Evolutionary conservation across 805 yeast genomes (phyloP).

Genomic region (Saccharomyces jurei): DNA sequence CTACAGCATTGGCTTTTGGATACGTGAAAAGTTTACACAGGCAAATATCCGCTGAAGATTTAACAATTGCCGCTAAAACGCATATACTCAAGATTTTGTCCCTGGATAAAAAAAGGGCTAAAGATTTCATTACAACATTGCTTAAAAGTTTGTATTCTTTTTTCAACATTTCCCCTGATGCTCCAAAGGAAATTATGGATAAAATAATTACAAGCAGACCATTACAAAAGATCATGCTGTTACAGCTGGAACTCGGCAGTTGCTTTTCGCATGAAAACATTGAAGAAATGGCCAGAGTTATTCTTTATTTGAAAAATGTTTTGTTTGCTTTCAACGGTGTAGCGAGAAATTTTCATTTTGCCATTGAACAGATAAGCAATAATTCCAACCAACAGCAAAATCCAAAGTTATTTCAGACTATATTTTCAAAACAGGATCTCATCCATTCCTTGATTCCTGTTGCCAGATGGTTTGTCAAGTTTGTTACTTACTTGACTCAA

Average conservation of each 20-base stretch:
- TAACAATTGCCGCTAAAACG: slow-evolving; percentile 29
- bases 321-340: slow-evolving; percentile 31
- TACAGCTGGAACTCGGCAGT: slow-evolving; percentile 30
- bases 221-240: slow-evolving; percentile 28
- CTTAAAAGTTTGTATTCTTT: slow-evolving; percentile 26
- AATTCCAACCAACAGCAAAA: slow-evolving; percentile 38
- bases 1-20: slow-evolving; percentile 29
- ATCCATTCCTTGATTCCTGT: slow-evolving; percentile 64
- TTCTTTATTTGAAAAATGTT: slow-evolving; percentile 27
- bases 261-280: slow-evolving; percentile 21
- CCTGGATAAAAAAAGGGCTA: slow-evolving; percentile 19
- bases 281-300: slow-evolving; percentile 27
- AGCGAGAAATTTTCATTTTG: slow-evolving; percentile 29
- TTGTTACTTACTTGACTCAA: slow-evolving; percentile 62
- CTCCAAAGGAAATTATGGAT: slow-evolving; percentile 30
- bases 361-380: slow-evolving; percentile 29
- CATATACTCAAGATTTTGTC: slow-evolving; percentile 18
- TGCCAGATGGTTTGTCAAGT: slow-evolving; percentile 79
- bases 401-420: slow-evolving; percentile 39
- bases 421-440: slow-evolving; percentile 53
- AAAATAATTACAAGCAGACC: slow-evolving; percentile 31
- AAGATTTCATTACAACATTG: slow-evolving; percentile 19
- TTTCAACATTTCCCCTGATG: slow-evolving; percentile 30
- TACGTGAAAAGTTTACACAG: slow-evolving; percentile 30
- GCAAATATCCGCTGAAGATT: slow-evolving; percentile 30